Evolutionary conservation across 768 basidiomycete species (phyloP).

Genomic region (Lactarius quietus): DNA sequence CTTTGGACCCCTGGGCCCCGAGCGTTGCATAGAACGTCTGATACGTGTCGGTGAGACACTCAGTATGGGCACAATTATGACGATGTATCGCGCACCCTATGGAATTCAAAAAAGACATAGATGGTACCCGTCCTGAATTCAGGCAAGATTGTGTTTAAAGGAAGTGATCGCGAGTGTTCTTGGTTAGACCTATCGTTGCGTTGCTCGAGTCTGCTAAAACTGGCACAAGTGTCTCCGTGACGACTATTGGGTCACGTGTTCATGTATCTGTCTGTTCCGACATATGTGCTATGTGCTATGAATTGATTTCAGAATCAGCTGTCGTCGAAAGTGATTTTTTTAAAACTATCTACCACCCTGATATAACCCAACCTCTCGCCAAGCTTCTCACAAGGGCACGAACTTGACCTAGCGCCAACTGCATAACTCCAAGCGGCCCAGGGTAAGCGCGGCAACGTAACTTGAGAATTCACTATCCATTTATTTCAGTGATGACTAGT

Average conservation of each 20-base stretch:
- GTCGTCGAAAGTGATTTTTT: neutral
- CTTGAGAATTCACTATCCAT: neutral
- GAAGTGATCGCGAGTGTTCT: neutral
- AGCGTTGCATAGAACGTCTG: constrained; percentile 74
- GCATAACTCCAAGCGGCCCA: neutral
- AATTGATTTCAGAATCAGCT: neutral
- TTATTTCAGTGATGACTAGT: neutral
- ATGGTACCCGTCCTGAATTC: constrained; percentile 1
- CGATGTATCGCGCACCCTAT: constrained; percentile 53
- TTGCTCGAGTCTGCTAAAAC: neutral
- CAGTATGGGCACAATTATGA: constrained; percentile 3
- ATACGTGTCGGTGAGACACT: neutral
- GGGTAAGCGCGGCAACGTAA: neutral
- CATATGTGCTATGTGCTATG: no score
- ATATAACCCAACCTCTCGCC: neutral
- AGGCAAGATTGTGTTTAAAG: neutral
- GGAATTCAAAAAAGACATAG: constrained; percentile 82
- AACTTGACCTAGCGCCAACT: neutral
- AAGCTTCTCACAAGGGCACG: neutral
- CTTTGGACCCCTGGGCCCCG: constrained; percentile 58
- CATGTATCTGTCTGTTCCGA: neutral
- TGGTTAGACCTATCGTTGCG: neutral
- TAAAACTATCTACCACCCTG: neutral
- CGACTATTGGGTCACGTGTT: constrained; percentile 21
- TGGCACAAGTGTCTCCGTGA: constrained; percentile 17